phyloP scores from a whole-genome alignment of 2,329 filamentous ascomycete species.

The Paraphoma chrysanthemicola region DNA sequence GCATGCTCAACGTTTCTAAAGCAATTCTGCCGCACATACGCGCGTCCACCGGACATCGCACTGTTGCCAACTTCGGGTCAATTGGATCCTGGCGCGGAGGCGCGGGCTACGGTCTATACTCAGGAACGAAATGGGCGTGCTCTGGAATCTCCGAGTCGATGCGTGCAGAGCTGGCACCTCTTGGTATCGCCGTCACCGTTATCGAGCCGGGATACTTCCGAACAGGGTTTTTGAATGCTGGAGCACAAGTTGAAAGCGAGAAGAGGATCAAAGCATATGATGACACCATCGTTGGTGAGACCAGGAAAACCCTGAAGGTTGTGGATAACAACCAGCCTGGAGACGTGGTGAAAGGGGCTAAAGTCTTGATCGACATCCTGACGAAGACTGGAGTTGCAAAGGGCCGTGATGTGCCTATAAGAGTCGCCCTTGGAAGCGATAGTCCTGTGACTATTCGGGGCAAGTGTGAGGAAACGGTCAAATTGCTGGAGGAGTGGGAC shows the following conservation, averaged over 20 bases:
- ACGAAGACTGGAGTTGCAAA: constrained; percentile 57
- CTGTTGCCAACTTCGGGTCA: constrained; percentile 57
- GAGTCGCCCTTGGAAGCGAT: constrained; percentile 60
- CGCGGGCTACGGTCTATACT: constrained; percentile 54
- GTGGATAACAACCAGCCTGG: constrained; percentile 61
- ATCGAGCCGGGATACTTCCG: constrained; percentile 61
- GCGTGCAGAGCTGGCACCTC: constrained; percentile 51
- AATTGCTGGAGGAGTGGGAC: constrained; percentile 46
- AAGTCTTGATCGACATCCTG: constrained; percentile 63
- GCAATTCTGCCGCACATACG: constrained; percentile 59
- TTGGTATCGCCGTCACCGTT: constrained; percentile 54
- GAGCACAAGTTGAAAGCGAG: constrained; percentile 21
- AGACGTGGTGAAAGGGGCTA: constrained; percentile 61
- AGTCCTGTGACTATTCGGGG: constrained; percentile 11
- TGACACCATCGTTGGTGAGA: constrained; percentile 42
- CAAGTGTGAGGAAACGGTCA: constrained; percentile 25
- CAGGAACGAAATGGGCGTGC: constrained; percentile 55
- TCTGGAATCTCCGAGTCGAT: constrained; percentile 54
- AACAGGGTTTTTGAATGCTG: constrained; percentile 54
- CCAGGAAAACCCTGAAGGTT: constrained; percentile 40
- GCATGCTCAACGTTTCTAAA: constrained; percentile 57
- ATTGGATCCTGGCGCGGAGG: constrained; percentile 52
- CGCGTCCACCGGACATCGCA: constrained; percentile 46
- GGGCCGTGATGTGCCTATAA: constrained; percentile 60
- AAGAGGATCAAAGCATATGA: constrained; percentile 39